Base-by-base conservation (phyloP, 2,329 filamentous ascomycete genomes). In the Ophiosphaerella narmari region DNA sequence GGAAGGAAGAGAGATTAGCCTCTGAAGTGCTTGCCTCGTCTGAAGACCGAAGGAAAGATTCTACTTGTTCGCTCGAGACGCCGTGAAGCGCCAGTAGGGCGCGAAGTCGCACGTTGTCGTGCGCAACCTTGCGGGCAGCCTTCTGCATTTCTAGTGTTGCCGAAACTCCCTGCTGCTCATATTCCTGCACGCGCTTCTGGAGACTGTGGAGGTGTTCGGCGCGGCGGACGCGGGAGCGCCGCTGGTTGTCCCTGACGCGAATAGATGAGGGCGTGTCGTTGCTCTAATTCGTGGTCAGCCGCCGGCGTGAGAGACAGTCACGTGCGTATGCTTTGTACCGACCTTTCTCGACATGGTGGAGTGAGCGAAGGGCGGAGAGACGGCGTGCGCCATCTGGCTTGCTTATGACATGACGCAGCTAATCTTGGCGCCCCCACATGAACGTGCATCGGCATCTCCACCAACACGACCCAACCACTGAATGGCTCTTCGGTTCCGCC, bases 201-300 rank as follows among this genome's bases (percentile, higher is more conserved):
- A 90, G 79, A 42, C 86, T 83, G 53, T 84, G 76, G 42, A 90
- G 74, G 63, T 90, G 89, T 65, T 89, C 86, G 74, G 86, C 88
- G 57, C 85, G 81, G 26, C 87, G 81, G 26, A 85, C 86, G 34
- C 88, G 84, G 11, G 86, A 89, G 53, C 87, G 84, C 43, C 88
- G 80, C 68, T 91, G 88, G 65, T 91, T 91, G 60, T 91, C 86
- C 54, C 88, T 82, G 57, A 90, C 85, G 54, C 87, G 85, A 11
- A 51, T 52, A 4, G 61, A 52, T 18, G 50, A 50, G 24, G 56
- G 48, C 6, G 51, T 52, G 32, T 81, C 78, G 12, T 32, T 57
- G n/a, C 50, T 46, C 56, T 59, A 36, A 29, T 11, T 29, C 26
- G 26, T 29, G 26, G 26, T 29, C 26, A 29, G 26, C 26, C 5